Base-by-base conservation (phyloP, 2,329 filamentous ascomycete species). In the Hypocrella siamensis region DNA sequence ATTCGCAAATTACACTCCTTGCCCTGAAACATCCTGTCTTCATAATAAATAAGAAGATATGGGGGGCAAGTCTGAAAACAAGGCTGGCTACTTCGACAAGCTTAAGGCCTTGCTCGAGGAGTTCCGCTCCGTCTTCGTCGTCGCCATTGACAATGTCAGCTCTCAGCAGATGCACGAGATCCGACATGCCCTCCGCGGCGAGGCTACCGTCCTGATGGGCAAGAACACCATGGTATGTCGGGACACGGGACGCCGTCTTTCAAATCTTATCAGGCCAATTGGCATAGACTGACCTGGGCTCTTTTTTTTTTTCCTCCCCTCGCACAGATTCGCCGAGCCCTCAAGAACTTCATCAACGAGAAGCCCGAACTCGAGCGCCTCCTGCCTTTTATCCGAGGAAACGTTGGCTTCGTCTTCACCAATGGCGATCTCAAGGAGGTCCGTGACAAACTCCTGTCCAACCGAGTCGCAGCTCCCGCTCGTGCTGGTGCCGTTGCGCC, bases 121-220 rank as follows among this genome's bases (percentile, higher is more conserved):
- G 62, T 96, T 92, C 80, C 76, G 75, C 63, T 88, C 81, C 57
- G 81, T 96, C 70, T 96, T 98, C 83, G 86, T 98, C 63, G 86
- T 93, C 63, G 58, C 76, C 58, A 79, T 88, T 58, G 83, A 96
- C 84, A 98, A 96, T 98, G 90, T 98, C 77, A 84, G 79, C 64
- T 98, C 90, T 51, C 90, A 98, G 78, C 92, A 98, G 79, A 98
- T 98, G 92, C 90, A 98, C 83, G 90, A 98, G 77, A 96, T 98
- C 64, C 82, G 90, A 62, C 67, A 79, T 55, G 66, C 83, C 54
- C 81, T 98, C 61, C 86, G 90, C 61, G 79, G 79, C 42, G 67
- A 93, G 65, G 86, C 75, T 65, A 81, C 96, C 51, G 86, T 98
- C 52, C 73, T 98, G 67, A 96, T 96, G 90, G 90, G 88, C 61